Percentiles rank a stretch among this genome's conserved stretches.
Conservation (phyloP, 768 basidiomycete species). For the Fistulinella prunicolor region DNA sequence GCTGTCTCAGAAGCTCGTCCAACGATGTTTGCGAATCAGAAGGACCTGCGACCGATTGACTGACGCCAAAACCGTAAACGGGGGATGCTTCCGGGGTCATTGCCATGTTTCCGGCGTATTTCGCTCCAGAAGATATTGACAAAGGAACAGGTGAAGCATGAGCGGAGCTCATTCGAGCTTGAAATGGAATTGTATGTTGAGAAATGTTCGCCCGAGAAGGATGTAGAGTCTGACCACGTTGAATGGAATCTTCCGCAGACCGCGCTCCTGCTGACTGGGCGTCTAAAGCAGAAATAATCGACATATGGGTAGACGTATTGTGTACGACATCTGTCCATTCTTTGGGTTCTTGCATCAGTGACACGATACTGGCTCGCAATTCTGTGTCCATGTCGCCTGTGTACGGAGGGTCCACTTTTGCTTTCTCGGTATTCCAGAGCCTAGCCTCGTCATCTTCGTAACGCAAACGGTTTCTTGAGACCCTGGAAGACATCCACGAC, state of each 20-base stretch:
- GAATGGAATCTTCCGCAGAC: constrained; percentile 8
- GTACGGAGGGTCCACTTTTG: constrained; percentile 11
- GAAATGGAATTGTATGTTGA: background rate
- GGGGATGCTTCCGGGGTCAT: constrained; percentile 34
- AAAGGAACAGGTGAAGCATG: background rate
- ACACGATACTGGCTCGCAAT: constrained; percentile 1
- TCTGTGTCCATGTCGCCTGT: constrained; percentile 1
- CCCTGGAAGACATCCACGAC: constrained; percentile 37
- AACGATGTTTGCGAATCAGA: constrained; percentile 37
- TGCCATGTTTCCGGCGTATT: background rate
- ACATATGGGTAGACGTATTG: constrained; percentile 4
- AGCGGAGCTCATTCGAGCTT: background rate
- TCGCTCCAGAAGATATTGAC: background rate
- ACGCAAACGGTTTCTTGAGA: constrained; percentile 26
- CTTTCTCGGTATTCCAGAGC: constrained; percentile 36
- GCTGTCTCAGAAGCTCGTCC: constrained; percentile 55
- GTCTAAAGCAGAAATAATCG: constrained; percentile 7
- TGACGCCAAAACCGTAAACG: constrained; percentile 44
- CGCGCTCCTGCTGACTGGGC: constrained; percentile 3
- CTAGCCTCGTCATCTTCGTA: constrained; percentile 27
- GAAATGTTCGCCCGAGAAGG: background rate
- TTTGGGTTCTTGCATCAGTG: constrained; percentile 6
- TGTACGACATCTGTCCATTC: constrained; percentile 4
- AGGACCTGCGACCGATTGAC: constrained; percentile 11
- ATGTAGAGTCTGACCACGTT: constrained; percentile 2